Evolutionary conservation across 2,329 filamentous ascomycete species (phyloP).

Genomic region (Pochonia chlamydosporia): DNA sequence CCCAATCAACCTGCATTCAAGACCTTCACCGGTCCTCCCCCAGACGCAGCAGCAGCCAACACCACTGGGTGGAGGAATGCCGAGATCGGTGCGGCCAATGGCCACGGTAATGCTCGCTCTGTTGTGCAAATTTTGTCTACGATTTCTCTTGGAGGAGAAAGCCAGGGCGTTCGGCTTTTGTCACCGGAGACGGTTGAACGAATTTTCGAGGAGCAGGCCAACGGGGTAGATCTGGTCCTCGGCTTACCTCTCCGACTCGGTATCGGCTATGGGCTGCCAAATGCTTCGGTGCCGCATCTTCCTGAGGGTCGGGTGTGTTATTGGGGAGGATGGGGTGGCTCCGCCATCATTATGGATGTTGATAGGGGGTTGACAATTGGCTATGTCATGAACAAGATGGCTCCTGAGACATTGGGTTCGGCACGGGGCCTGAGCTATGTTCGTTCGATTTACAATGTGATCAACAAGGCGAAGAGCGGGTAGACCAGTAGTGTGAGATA

Average conservation of each 20-base stretch:
- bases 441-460: too few species aligned
- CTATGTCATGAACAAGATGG: slow-evolving; percentile 30
- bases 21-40: slow-evolving; percentile 14
- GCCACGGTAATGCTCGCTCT: slow-evolving; percentile 37
- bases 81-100: slow-evolving; percentile 37
- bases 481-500: too few species aligned
- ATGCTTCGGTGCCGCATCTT: background rate
- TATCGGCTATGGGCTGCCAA: slow-evolving; percentile 28
- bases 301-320: slow-evolving; percentile 27
- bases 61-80: slow-evolving; percentile 28
- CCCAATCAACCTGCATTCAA: background rate
- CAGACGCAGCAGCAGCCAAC: slow-evolving; percentile 9
- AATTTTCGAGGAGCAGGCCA: slow-evolving; percentile 38
- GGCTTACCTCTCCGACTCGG: slow-evolving; percentile 30
- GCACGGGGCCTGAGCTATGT: too few species aligned
- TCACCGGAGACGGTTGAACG: slow-evolving; percentile 34
- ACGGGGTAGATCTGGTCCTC: slow-evolving; percentile 29
- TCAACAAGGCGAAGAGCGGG: too few species aligned
- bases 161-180: slow-evolving; percentile 24
- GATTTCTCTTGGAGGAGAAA: slow-evolving; percentile 12
- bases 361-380: slow-evolving; percentile 34
- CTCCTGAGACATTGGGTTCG: too few species aligned
- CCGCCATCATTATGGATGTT: slow-evolving; percentile 35
- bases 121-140: slow-evolving; percentile 34
- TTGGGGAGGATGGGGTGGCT: slow-evolving; percentile 42